Conservation (phyloP, 331 rosid species). For the Acacia pycnantha region DNA sequence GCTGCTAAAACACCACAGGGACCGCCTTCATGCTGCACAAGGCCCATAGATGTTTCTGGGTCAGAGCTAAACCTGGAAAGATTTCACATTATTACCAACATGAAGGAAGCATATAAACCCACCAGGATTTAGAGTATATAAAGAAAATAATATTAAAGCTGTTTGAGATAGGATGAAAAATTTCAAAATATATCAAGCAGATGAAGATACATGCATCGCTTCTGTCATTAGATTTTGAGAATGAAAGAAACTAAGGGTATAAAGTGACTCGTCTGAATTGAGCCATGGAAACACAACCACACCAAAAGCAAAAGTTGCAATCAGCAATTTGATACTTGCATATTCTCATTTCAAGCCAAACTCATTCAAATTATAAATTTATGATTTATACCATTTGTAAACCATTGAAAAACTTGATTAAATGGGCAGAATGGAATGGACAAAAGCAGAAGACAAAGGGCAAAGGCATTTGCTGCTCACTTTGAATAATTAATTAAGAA, state of each 20-base stretch:
- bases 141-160: conserved; percentile 15
- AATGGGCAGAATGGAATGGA: background rate
- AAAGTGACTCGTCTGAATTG: background rate
- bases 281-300: background rate
- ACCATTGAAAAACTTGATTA: background rate
- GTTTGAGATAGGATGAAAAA: background rate
- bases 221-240: background rate
- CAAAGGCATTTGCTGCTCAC: background rate
- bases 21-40: conserved; percentile 99
- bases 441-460: background rate
- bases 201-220: conserved; percentile 14
- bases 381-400: background rate
- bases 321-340: background rate
- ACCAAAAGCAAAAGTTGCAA: background rate
- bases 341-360: background rate
- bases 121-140: conserved; percentile 14
- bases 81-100: conserved; percentile 37
- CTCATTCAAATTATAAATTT: background rate
- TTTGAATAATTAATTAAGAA: background rate
- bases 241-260: background rate
- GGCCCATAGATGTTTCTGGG: conserved; percentile 91
- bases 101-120: conserved; percentile 18
- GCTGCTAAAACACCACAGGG: conserved; percentile 99
- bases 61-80: conserved; percentile 89
- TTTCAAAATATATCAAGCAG: conserved; percentile 6